These are phyloP conservation scores for Wallacemonas collosoma DNA, from an alignment of 208 protist species.

Conservation along the genomic window DNA sequence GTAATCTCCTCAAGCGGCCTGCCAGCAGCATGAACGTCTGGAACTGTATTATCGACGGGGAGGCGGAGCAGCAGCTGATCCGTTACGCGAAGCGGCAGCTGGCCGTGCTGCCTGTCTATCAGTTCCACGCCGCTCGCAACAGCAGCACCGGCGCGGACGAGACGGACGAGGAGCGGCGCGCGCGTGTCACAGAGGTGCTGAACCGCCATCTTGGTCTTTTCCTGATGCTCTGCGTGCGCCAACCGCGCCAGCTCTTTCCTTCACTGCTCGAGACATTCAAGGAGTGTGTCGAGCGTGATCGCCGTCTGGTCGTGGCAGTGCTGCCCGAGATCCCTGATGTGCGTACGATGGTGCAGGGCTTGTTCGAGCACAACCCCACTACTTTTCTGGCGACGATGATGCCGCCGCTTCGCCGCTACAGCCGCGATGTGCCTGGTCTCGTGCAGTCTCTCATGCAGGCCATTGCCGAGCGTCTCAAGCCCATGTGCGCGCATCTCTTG, in stretches of 20 bases:
- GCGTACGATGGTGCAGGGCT: constrained; percentile 53
- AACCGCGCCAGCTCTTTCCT: constrained; percentile 67
- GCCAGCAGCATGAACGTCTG: constrained; percentile 14
- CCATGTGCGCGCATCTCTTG: constrained; percentile 28
- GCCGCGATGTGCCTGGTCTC: constrained; percentile 41
- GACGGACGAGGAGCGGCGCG: constrained; percentile 6
- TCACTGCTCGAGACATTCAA: constrained; percentile 65
- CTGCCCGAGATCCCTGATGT: constrained; percentile 63
- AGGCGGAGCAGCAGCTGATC: constrained; percentile 55
- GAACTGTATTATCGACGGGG: constrained; percentile 35
- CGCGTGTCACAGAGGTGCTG: constrained; percentile 34
- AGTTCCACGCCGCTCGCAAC: constrained; percentile 11
- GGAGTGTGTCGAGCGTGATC: constrained; percentile 62
- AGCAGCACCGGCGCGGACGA: constrained; percentile 12
- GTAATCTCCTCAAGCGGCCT: constrained; percentile 32
- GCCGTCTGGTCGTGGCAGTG: constrained; percentile 51
- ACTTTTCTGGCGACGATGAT: constrained; percentile 55
- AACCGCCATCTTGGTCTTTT: constrained; percentile 70
- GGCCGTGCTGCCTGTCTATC: constrained; percentile 49
- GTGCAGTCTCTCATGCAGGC: constrained; percentile 77
- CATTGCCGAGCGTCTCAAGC: constrained; percentile 43
- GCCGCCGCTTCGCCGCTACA: constrained; percentile 67
- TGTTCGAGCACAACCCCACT: constrained; percentile 51
- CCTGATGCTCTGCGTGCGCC: constrained; percentile 74
- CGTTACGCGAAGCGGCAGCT: constrained; percentile 72